Percentiles rank a stretch among this genome's conserved stretches.
Conservation (phyloP, 2,329 filamentous ascomycete species). For the Diaporthe helianthi region DNA sequence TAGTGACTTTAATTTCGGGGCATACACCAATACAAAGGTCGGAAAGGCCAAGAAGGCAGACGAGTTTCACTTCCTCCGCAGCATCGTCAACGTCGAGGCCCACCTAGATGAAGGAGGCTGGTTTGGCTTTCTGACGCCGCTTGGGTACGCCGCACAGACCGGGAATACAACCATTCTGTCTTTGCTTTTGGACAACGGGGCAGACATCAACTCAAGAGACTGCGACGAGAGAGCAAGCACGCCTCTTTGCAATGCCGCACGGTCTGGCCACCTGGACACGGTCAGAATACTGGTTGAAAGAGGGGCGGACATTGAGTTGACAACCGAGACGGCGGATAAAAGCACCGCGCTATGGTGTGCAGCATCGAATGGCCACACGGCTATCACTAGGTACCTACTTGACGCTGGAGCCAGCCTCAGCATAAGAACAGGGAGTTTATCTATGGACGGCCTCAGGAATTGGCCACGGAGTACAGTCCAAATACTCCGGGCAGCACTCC, state of each 20-base stretch:
- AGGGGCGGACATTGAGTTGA: not conserved
- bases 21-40: not conserved
- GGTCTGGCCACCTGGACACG: not conserved
- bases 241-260: not conserved
- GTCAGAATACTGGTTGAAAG: not conserved
- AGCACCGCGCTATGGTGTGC: not conserved
- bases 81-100: not conserved
- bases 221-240: no score
- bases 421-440: not conserved
- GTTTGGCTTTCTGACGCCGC: no score
- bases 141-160: not conserved
- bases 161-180: not conserved
- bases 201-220: not conserved
- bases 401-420: not conserved
- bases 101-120: fast-evolving
- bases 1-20: no score
- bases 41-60: no score
- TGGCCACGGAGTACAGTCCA: no score
- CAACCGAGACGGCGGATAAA: not conserved
- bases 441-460: not conserved
- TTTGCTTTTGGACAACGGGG: not conserved
- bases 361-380: not conserved
- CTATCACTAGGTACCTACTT: not conserved
- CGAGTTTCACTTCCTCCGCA: not conserved
- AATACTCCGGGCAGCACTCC: not conserved